A percentile compares a stretch with the other conserved stretches of the same genome.
Conservation (phyloP, 371 early-diverging fungal species). For the Mucor plumbeus region DNA sequence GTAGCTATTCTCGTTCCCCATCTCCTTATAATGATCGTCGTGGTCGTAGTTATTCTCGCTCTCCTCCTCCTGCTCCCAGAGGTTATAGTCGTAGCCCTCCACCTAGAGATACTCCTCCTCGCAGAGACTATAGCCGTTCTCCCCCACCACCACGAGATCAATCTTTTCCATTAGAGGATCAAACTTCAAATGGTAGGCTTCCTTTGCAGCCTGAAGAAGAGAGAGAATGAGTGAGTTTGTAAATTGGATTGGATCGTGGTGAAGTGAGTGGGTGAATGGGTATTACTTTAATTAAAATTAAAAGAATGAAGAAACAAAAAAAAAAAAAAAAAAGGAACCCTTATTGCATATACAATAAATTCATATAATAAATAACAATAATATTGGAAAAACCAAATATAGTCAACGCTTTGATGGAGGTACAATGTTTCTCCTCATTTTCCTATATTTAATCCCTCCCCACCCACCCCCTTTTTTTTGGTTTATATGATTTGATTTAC, state of each 20-base stretch:
- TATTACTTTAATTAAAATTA: background rate
- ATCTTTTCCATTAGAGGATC: background rate
- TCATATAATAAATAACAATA: background rate
- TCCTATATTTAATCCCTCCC: background rate
- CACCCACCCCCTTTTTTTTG: too few relatives aligned
- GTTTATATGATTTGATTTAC: background rate
- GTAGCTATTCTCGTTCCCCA: slow-evolving; percentile 23
- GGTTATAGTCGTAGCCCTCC: background rate
- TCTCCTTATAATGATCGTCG: slow-evolving; percentile 20
- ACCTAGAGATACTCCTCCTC: background rate
- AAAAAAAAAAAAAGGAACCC: background rate
- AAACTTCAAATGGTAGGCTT: too few relatives aligned
- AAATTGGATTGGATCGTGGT: background rate
- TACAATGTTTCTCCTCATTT: slow-evolving; percentile 1
- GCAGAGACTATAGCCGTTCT: background rate
- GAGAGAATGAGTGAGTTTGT: slow-evolving; percentile 1
- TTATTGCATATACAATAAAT: background rate
- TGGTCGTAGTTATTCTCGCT: slow-evolving; percentile 11
- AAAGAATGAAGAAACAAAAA: background rate
- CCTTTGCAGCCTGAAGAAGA: background rate
- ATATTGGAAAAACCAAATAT: background rate
- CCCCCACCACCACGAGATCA: background rate
- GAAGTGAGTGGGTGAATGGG: background rate
- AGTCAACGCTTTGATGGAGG: slow-evolving; percentile 18
- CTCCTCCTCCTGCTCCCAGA: slow-evolving; percentile 11